Evolutionary conservation across 176 grass and related monocot genomes (phyloP), one percentile per base, ranked within the genome.

Genomic region (Triticum timopheevii): DNA sequence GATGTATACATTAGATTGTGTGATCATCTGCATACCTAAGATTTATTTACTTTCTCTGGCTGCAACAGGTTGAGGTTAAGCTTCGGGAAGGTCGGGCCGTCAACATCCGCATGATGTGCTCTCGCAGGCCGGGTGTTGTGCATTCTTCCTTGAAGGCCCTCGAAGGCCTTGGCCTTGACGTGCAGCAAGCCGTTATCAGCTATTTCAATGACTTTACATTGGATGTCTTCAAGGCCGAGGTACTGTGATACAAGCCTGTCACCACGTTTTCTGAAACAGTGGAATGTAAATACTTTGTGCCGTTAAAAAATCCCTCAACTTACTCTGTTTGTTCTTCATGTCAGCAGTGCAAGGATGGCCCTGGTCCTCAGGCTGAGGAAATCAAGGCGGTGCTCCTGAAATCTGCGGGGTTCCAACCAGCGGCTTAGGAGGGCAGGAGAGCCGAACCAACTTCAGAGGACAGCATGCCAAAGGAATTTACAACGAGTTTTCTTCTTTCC

Each of bases 161-260:
- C 2, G 97, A 99, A 84, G 80, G 83, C 13, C 90, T 99, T 2
- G 97, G 97, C 19, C 87, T 96, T 11, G 94, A 99, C 44, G 90
- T 99, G 68, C 92, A 99, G 38, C 97, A 99, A 91, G 97, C 94
- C 69, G 94, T 99, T 38, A 85, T 89, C 82, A 99, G 94, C 80
- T 99, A 94, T 83, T 99, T 97, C 94, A 99, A 94, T 76, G 97
- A 92, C 24, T 99, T 99, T 30, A 88, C 94, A 38, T 20, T 99
- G 27, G 94, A 99, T 62, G 81, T 99, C 73, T 99, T 97, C 85
- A 93, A 92, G 65, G 97, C 94, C 31, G 97, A 99, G 97, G 97
- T 99, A 94, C 61, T 47, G n/a, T 52, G 6, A 0, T 52, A 69
- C 22, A 68, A 20, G 49, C 66, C 7, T 47, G 16, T 44, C 25